Evolutionary conservation across 805 yeast genomes (phyloP).

Genomic region (Phaffomyces thermotolerans): DNA sequence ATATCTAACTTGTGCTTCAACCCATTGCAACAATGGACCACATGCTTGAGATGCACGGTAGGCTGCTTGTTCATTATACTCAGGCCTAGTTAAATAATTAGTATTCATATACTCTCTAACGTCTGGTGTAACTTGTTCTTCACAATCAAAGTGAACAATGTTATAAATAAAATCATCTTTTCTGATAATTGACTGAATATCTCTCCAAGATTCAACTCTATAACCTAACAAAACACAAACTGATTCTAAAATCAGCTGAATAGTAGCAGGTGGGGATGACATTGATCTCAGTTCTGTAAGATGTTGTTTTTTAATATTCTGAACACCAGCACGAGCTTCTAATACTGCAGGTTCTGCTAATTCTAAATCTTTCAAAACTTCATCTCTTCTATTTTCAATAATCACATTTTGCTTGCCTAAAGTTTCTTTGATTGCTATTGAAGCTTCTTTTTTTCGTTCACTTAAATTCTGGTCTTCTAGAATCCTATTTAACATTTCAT

Average conservation of each 20-base stretch:
- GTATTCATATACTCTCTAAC: constrained; percentile 50
- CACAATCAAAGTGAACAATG: constrained; percentile 69
- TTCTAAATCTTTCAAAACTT: constrained; percentile 59
- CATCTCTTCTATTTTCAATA: constrained; percentile 43
- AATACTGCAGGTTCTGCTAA: constrained; percentile 76
- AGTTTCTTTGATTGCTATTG: constrained; percentile 65
- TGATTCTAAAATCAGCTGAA: constrained; percentile 78
- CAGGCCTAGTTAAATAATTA: constrained; percentile 53
- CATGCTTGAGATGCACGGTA: constrained; percentile 91
- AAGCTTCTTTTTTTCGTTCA: constrained; percentile 82
- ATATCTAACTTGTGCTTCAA: constrained; percentile 79
- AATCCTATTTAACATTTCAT: constrained; percentile 64
- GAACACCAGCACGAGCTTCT: constrained; percentile 86
- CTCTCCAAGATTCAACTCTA: constrained; percentile 62
- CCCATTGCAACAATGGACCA: constrained; percentile 89
- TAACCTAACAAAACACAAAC: constrained; percentile 81
- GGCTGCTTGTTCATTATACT: constrained; percentile 65
- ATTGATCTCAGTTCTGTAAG: constrained; percentile 83
- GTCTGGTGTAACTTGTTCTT: constrained; percentile 44
- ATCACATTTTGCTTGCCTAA: constrained; percentile 59
- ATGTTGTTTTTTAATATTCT: constrained; percentile 86
- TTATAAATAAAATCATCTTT: constrained; percentile 81
- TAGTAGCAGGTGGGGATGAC: constrained; percentile 85
- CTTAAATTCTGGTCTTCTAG: constrained; percentile 84
- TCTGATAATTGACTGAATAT: constrained; percentile 73